Evolutionary conservation across 805 yeast species (phyloP).

Genomic region (Nakazawaea holstii): DNA sequence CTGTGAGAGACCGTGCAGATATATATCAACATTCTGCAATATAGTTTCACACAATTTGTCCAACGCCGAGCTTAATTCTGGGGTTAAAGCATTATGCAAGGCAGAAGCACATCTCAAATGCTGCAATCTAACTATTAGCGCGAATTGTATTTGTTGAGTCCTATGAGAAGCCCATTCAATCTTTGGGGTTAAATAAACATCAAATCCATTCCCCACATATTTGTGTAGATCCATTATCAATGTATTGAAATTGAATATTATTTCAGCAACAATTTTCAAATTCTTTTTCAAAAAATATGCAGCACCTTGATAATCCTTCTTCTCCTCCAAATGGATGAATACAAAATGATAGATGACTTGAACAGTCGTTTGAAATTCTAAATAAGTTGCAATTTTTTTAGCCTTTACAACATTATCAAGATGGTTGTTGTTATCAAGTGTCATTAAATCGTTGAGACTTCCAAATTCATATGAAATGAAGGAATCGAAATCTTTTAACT

Average conservation of each 20-base stretch:
- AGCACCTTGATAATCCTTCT: slow-evolving; percentile 28
- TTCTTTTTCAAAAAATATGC: slow-evolving; percentile 33
- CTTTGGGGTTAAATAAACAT: slow-evolving; percentile 30
- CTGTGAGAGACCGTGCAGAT: slow-evolving; percentile 32
- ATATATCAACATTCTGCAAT: slow-evolving; percentile 34
- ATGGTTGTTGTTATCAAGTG: slow-evolving; percentile 17
- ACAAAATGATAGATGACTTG: slow-evolving; percentile 36
- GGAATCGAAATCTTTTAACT: slow-evolving; percentile 31
- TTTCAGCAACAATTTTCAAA: slow-evolving; percentile 22
- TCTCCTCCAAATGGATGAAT: slow-evolving; percentile 31
- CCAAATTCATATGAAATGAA: slow-evolving; percentile 28
- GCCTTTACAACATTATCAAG: slow-evolving; percentile 19
- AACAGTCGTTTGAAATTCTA: slow-evolving; percentile 26
- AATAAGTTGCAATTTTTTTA: slow-evolving; percentile 17
- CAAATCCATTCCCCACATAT: slow-evolving; percentile 31
- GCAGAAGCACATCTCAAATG: slow-evolving; percentile 16
- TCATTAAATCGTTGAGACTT: slow-evolving; percentile 20
- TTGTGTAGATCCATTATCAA: slow-evolving; percentile 25
- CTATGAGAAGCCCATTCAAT: slow-evolving; percentile 34
- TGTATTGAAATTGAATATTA: slow-evolving; percentile 31
- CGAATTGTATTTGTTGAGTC: slow-evolving; percentile 23
- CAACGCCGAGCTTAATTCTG: slow-evolving; percentile 12
- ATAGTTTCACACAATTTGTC: slow-evolving; percentile 24
- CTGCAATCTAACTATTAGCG: slow-evolving; percentile 23
- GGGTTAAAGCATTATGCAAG: slow-evolving; percentile 2